A percentile compares a stretch with the other conserved stretches of the same genome.
Evolutionary conservation across 1,284 basidiomycete species (phyloP).

Genomic region (Microbotryum scabiosae): DNA sequence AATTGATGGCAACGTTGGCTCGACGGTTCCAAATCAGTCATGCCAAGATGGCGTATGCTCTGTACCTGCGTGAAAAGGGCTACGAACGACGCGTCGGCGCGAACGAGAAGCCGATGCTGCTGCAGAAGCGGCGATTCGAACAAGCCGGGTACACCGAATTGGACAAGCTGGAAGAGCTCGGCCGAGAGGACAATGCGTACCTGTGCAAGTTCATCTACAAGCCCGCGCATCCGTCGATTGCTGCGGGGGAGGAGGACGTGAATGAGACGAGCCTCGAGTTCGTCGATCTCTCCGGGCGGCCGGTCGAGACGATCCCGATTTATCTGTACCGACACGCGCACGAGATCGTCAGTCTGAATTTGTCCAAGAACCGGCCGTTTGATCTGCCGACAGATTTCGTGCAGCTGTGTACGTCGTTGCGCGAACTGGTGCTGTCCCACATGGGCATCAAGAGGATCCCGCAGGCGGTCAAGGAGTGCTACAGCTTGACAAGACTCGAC

Average conservation of each 20-base stretch:
- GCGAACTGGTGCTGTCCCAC: slow-evolving; percentile 79
- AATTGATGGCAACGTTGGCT: slow-evolving; percentile 25
- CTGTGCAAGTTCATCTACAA: slow-evolving; percentile 71
- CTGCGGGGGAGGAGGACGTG: slow-evolving; percentile 50
- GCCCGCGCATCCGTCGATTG: slow-evolving; percentile 37
- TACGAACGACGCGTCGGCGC: slow-evolving; percentile 62
- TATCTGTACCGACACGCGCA: slow-evolving; percentile 79
- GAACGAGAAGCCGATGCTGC: slow-evolving; percentile 75
- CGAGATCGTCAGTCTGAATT: slow-evolving; percentile 74
- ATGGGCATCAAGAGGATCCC: slow-evolving; percentile 95
- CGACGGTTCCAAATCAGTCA: slow-evolving; percentile 28
- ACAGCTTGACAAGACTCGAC: slow-evolving; percentile 72
- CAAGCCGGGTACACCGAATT: slow-evolving; percentile 80
- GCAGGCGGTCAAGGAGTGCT: slow-evolving; percentile 66
- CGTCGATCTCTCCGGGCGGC: slow-evolving; percentile 74
- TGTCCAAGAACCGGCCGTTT: slow-evolving; percentile 91
- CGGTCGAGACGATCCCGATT: slow-evolving; percentile 84
- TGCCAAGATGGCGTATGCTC: slow-evolving; percentile 17
- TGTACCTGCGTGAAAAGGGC: slow-evolving; percentile 31
- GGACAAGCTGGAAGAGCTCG: slow-evolving; percentile 73
- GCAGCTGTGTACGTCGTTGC: slow-evolving; percentile 73
- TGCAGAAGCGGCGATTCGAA: slow-evolving; percentile 72
- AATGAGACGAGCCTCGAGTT: slow-evolving; percentile 64
- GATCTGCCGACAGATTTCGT: slow-evolving; percentile 96
- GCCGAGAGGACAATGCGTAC: slow-evolving; percentile 73